Conservation (phyloP, 2,329 filamentous ascomycete genomes). For the Colletotrichum tabaci region DNA sequence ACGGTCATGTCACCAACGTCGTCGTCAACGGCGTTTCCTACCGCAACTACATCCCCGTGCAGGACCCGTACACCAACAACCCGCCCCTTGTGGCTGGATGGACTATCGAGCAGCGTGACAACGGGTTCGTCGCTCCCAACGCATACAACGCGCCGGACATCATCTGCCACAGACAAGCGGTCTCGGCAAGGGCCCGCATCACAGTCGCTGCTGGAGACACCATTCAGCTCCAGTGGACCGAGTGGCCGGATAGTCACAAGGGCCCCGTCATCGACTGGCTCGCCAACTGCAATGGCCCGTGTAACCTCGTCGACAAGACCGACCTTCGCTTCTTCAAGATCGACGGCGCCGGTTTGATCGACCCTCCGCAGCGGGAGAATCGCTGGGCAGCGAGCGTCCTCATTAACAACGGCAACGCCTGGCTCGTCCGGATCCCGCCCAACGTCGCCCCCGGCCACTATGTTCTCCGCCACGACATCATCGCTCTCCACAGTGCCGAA, state of each 20-base stretch:
- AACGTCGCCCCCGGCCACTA: slow-evolving; percentile 66
- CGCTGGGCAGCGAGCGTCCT: slow-evolving; percentile 61
- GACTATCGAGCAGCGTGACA: slow-evolving; percentile 59
- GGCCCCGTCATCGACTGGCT: slow-evolving; percentile 64
- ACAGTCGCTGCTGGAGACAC: slow-evolving; percentile 61
- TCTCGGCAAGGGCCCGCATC: slow-evolving; percentile 57
- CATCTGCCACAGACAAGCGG: slow-evolving; percentile 62
- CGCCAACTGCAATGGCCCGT: slow-evolving; percentile 59
- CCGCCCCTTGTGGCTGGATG: slow-evolving; percentile 52
- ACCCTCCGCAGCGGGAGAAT: slow-evolving; percentile 48
- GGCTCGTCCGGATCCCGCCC: slow-evolving; percentile 64
- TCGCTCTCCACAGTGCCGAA: slow-evolving; percentile 65
- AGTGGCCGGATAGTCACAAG: slow-evolving; percentile 65
- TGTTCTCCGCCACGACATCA: slow-evolving; percentile 69
- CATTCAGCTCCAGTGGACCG: slow-evolving; percentile 64
- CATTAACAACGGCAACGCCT: slow-evolving; percentile 65
- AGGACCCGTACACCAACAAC: slow-evolving; percentile 35
- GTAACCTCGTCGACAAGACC: slow-evolving; percentile 58
- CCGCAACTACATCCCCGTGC: slow-evolving; percentile 56
- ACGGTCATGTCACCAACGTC: slow-evolving; percentile 60
- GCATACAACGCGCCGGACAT: slow-evolving; percentile 60
- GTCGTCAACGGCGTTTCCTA: slow-evolving; percentile 61
- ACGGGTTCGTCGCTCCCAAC: slow-evolving; percentile 64
- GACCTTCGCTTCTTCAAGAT: slow-evolving; percentile 64
- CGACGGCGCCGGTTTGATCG: slow-evolving; percentile 56